Conservation (phyloP, 2,329 filamentous ascomycete genomes). For the Colletotrichum higginsianum region DNA sequence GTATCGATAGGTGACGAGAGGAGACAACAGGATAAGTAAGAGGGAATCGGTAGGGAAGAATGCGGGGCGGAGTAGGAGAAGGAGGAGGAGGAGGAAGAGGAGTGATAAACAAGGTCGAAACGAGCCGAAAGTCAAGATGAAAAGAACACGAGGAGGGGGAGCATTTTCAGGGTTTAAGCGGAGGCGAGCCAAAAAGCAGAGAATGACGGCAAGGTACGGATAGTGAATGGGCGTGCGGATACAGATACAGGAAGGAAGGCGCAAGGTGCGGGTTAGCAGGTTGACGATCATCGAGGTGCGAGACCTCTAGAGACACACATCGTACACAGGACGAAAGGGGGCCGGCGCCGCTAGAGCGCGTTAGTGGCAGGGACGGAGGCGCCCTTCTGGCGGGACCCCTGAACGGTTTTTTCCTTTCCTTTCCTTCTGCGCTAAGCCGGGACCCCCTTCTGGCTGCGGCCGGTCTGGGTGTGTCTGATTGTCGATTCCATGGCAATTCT, state of each 20-base stretch:
- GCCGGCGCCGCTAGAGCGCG: constrained; percentile 33
- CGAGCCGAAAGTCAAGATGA: constrained; percentile 37
- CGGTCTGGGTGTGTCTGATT: not conserved
- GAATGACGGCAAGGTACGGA: constrained; percentile 33
- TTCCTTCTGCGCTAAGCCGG: constrained; percentile 9
- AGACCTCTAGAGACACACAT: not conserved
- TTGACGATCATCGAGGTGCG: constrained; percentile 24
- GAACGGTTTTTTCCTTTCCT: constrained; percentile 21
- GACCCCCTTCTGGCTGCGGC: constrained; percentile 8
- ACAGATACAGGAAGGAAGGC: not conserved
- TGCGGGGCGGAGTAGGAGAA: not conserved
- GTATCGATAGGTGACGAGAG: constrained; percentile 29
- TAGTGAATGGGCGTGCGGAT: not conserved
- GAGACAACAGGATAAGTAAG: constrained; percentile 26
- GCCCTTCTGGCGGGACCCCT: constrained; percentile 33
- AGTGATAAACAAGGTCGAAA: constrained; percentile 31
- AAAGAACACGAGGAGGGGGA: constrained; percentile 41
- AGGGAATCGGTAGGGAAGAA: not conserved
- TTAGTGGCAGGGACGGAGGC: constrained; percentile 35
- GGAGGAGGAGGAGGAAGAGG: not conserved
- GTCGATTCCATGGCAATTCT: not conserved
- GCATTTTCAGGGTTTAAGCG: constrained; percentile 40
- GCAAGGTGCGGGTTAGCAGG: constrained; percentile 17
- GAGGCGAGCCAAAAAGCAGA: constrained; percentile 29
- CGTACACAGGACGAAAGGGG: constrained; percentile 37